Percentiles rank a stretch among this genome's conserved stretches.
These are phyloP conservation scores for Calonectria fujianensis DNA, from an alignment of 2,329 filamentous ascomycete genomes.

Conservation along the genomic window DNA sequence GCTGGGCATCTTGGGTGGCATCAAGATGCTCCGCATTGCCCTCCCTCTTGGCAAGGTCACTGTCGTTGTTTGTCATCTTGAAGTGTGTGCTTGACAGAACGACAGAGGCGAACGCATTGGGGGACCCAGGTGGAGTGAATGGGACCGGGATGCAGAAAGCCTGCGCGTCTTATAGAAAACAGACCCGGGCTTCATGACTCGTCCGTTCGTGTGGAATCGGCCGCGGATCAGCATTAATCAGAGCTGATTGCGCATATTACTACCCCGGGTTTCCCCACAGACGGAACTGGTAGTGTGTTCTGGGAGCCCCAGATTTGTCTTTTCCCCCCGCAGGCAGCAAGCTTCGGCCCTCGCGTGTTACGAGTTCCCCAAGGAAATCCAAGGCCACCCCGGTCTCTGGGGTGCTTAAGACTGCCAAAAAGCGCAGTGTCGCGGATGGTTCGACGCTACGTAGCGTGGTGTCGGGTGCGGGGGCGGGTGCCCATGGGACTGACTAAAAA, in stretches of 20 bases:
- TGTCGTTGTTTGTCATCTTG: constrained; percentile 27
- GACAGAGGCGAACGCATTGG: neutral
- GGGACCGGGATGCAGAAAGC: neutral
- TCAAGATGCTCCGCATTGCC: constrained; percentile 33
- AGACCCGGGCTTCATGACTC: constrained; percentile 3
- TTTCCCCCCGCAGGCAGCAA: neutral
- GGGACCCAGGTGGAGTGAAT: neutral
- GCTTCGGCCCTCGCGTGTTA: neutral
- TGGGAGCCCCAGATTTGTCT: neutral
- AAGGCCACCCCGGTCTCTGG: constrained; percentile 9
- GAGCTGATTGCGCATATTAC: constrained; percentile 5
- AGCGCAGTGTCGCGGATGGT: neutral
- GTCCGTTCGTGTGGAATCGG: neutral
- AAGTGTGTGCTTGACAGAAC: neutral
- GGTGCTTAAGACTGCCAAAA: constrained; percentile 28
- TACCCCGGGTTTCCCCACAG: constrained; percentile 24
- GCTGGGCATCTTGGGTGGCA: constrained; percentile 33
- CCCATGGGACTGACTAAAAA: constrained; percentile 1
- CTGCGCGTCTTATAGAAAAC: constrained; percentile 13
- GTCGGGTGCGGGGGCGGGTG: constrained; percentile 7
- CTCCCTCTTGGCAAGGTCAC: constrained; percentile 13
- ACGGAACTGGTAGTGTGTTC: neutral
- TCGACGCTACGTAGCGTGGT: neutral
- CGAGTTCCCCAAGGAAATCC: neutral
- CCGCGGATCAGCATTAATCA: constrained; percentile 3